These are phyloP conservation scores for Aspergillus sp. DNA, from an alignment of 2,329 filamentous ascomycete genomes.

Conservation along the genomic window DNA sequence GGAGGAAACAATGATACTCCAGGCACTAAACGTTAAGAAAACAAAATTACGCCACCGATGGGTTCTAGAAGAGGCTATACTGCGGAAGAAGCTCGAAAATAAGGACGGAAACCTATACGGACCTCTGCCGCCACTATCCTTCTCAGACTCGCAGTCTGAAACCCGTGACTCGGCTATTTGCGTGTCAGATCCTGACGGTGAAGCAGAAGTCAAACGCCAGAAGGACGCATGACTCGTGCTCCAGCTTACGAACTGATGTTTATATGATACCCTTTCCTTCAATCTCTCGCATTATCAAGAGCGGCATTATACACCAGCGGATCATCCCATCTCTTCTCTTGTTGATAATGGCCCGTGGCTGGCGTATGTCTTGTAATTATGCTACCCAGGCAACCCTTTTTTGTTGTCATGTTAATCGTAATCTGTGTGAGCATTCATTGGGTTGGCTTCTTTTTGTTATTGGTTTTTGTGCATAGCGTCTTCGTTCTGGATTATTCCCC, in stretches of 20 bases:
- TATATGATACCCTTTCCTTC: slow-evolving; percentile 26
- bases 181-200: slow-evolving; percentile 19
- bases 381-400: slow-evolving; percentile 1
- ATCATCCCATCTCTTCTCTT: slow-evolving; percentile 6
- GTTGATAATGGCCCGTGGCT: slow-evolving; percentile 6
- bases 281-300: slow-evolving; percentile 8
- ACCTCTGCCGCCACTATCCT: slow-evolving; percentile 39
- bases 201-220: slow-evolving; percentile 16
- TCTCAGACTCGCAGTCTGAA: slow-evolving; percentile 26
- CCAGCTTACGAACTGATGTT: slow-evolving; percentile 25
- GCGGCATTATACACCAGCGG: slow-evolving; percentile 17
- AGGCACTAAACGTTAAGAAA: slow-evolving; percentile 37
- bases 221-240: slow-evolving; percentile 17
- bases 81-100: slow-evolving; percentile 39
- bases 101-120: slow-evolving; percentile 37
- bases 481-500: not conserved
- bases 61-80: slow-evolving; percentile 44
- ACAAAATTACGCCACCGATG: slow-evolving; percentile 37
- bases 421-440: slow-evolving; percentile 1
- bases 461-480: slow-evolving; percentile 27
- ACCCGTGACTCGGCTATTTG: slow-evolving; percentile 32
- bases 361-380: slow-evolving; percentile 19
- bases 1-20: slow-evolving; percentile 31
- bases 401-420: slow-evolving; percentile 5
- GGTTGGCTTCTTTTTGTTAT: slow-evolving; percentile 17